Evolutionary conservation across 164 flowering plant genomes (phyloP).

Genomic region (Pachysandra terminalis): DNA sequence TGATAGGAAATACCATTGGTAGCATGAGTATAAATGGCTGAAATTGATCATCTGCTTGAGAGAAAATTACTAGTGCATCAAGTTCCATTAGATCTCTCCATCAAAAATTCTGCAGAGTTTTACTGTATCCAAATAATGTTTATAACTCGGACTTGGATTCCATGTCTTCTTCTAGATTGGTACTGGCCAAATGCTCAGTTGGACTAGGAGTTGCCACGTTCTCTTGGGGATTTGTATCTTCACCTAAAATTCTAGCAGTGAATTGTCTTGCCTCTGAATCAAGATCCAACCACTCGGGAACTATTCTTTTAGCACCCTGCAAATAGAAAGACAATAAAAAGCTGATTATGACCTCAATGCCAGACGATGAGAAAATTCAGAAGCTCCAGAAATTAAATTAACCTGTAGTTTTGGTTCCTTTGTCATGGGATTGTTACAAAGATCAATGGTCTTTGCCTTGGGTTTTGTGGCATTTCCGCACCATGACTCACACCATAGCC

Average conservation of each 20-base stretch:
- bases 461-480: constrained; percentile 89
- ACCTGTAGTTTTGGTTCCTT: constrained; percentile 99
- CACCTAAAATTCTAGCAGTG: constrained; percentile 73
- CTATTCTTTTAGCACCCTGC: constrained; percentile 93
- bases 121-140: background rate
- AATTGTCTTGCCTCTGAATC: constrained; percentile 77
- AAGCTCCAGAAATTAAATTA: background rate
- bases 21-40: no score
- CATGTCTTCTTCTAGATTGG: constrained; percentile 34
- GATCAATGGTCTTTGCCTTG: constrained; percentile 91
- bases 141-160: constrained; percentile 70
- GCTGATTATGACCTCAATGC: background rate
- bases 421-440: constrained; percentile 99
- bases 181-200: constrained; percentile 7
- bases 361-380: background rate
- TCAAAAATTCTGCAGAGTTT: background rate
- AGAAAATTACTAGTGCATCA: no score
- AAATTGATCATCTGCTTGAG: no score
- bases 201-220: constrained; percentile 17
- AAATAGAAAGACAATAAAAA: background rate
- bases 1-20: no score
- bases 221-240: constrained; percentile 44
- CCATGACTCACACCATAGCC: constrained; percentile 99
- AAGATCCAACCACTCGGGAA: constrained; percentile 86
- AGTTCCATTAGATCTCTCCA: background rate